Conservation (phyloP, 2,329 filamentous ascomycete species). For the Colletotrichum lupini region DNA sequence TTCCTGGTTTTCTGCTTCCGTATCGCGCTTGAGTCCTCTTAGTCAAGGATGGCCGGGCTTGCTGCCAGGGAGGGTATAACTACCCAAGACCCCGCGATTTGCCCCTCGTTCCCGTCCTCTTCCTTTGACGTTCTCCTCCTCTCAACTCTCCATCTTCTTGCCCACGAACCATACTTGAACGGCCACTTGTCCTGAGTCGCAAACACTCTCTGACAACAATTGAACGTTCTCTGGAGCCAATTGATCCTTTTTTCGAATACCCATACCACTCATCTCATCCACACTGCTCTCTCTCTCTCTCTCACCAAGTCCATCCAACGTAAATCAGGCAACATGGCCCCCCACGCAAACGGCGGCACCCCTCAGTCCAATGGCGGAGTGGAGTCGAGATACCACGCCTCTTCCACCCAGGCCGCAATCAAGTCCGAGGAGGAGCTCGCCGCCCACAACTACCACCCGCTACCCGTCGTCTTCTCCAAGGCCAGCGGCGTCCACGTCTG, state of each 20-base stretch:
- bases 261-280: constrained; percentile 4
- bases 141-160: constrained; percentile 8
- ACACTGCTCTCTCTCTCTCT: neutral
- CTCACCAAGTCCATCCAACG: neutral
- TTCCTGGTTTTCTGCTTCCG: constrained; percentile 23
- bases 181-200: constrained; percentile 27
- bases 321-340: constrained; percentile 60
- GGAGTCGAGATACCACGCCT: constrained; percentile 71
- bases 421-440: constrained; percentile 84
- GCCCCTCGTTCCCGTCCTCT: constrained; percentile 34
- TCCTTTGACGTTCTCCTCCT: constrained; percentile 20
- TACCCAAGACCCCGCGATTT: constrained; percentile 34
- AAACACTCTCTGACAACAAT: constrained; percentile 26
- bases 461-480: constrained; percentile 91
- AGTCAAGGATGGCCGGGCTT: constrained; percentile 20
- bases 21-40: constrained; percentile 14
- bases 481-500: constrained; percentile 90
- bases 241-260: constrained; percentile 15
- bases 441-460: constrained; percentile 98
- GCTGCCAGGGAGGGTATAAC: constrained; percentile 28
- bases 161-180: constrained; percentile 22
- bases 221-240: constrained; percentile 19
- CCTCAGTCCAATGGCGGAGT: constrained; percentile 44
- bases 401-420: constrained; percentile 84
- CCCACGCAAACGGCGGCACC: constrained; percentile 62